Base-by-base conservation (phyloP, 139 green algal species). In the Coccomyxa sp. region DNA sequence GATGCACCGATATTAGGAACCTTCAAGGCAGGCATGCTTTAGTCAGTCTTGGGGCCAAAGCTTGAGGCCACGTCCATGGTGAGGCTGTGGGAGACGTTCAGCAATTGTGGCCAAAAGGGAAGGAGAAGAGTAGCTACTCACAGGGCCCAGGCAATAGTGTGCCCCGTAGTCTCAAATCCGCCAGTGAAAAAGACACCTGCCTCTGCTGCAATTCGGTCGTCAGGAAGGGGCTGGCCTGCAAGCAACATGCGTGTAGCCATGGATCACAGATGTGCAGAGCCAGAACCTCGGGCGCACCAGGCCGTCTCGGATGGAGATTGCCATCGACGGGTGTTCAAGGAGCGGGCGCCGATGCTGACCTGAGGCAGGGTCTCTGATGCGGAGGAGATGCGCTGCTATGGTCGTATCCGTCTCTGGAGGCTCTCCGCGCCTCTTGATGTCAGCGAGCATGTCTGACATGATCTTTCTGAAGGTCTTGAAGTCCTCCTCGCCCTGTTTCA, bases 111-210 rank as follows among this genome's bases (percentile, higher is more conserved):
- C 0, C 27, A 18, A 38, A 54, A 55, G 33, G 34, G 35, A 44
- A 50, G 31, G 2, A 69, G 24, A n/a, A n/a, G 8, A 7, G 16
- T 54, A 35, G 39, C 29, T 8, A 76, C 38, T 41, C 39, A 73
- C 73, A 83, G 64, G 10, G 70, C 68, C 74, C 75, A 81, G 4
- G 74, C 74, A 35, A 81, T 79, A 8, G 82, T 86, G 75, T 86
- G 78, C 10, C 81, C 84, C 1, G 82, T 89, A 0, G 82, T 87
- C 33, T 89, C 85, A 64, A 82, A 82, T n/a, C 85, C 85, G 12
- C 71, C 85, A 9, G 82, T 76, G 70, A 89, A 89, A 36, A 84
- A 78, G 50, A 84, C 68, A 0, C 69, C 80, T 8, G 81, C 78
- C 70, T 84, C 80, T 27, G 80, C 77, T 27, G 70, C 75, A 18